Conservation (phyloP, 129 eudicot genomes). For the Arctium minus region DNA sequence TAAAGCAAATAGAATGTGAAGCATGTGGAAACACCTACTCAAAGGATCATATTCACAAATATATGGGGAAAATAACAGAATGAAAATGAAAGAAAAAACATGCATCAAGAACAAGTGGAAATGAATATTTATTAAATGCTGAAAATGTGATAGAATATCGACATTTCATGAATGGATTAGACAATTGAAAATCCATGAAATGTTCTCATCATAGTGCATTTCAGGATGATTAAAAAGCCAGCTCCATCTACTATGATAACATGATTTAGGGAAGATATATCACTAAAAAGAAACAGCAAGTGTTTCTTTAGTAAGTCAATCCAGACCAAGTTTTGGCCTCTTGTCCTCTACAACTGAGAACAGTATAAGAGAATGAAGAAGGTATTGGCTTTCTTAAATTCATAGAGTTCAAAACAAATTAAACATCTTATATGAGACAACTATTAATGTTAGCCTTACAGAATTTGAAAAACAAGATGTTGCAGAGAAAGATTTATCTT, state of each 20-base stretch:
- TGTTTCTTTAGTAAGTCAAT: too few species aligned
- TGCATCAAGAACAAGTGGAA: background rate
- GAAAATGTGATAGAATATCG: background rate
- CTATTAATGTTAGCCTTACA: too few species aligned
- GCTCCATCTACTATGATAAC: background rate
- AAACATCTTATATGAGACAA: too few species aligned
- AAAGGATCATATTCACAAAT: background rate
- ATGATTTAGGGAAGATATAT: too few species aligned
- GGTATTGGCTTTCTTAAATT: too few species aligned
- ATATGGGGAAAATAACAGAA: background rate
- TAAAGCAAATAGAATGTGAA: conserved; percentile 8
- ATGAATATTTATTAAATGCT: background rate
- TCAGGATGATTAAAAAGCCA: background rate
- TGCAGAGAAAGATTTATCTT: too few species aligned
- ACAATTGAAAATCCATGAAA: background rate
- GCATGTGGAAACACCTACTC: background rate
- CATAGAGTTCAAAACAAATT: too few species aligned
- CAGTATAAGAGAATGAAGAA: too few species aligned
- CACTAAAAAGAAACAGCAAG: too few species aligned
- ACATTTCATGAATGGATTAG: background rate
- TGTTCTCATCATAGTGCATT: background rate
- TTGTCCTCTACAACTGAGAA: too few species aligned
- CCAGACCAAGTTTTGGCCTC: too few species aligned
- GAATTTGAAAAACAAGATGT: too few species aligned
- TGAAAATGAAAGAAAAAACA: background rate